A percentile compares a stretch with the other conserved stretches of the same genome.
phyloP scores from a whole-genome alignment of 192 early-diverging fungal species.

The Cladochytrium replicatum region DNA sequence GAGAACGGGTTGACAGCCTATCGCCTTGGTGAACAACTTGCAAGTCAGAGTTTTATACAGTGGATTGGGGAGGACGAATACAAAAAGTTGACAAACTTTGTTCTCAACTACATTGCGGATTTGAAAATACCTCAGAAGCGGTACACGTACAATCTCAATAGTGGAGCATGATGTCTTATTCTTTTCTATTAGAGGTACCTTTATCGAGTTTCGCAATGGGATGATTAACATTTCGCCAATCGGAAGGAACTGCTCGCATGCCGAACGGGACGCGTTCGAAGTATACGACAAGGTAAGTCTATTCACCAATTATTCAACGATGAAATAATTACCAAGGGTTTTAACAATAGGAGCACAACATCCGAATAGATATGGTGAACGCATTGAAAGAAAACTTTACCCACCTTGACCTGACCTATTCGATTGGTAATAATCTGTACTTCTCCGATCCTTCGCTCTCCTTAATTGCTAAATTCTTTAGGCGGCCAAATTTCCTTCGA shows the following conservation, averaged over 20 bases:
- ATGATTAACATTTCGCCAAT: conserved; percentile 87
- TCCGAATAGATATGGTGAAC: conserved; percentile 64
- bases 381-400: conserved; percentile 61
- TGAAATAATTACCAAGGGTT: neutral
- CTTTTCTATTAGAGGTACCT: conserved; percentile 53
- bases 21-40: conserved; percentile 42
- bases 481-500: conserved; percentile 86
- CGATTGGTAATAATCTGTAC: too few relatives aligned
- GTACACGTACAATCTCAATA: conserved; percentile 19
- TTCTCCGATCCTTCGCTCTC: too few relatives aligned
- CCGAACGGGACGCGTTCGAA: conserved; percentile 72
- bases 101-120: conserved; percentile 75
- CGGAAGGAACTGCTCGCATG: conserved; percentile 64
- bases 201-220: conserved; percentile 83
- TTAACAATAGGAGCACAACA: conserved; percentile 34
- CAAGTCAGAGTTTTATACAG: conserved; percentile 61
- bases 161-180: neutral
- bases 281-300: conserved; percentile 42
- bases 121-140: conserved; percentile 74
- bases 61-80: conserved; percentile 79
- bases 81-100: conserved; percentile 69
- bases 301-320: neutral
- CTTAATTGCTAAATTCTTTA: too few relatives aligned
- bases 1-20: conserved; percentile 82
- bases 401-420: conserved; percentile 67